Percentiles rank a stretch among this genome's conserved stretches.
Evolutionary conservation across 2,329 filamentous ascomycete genomes (phyloP).

Genomic region (Fonsecaea pedrosoi): DNA sequence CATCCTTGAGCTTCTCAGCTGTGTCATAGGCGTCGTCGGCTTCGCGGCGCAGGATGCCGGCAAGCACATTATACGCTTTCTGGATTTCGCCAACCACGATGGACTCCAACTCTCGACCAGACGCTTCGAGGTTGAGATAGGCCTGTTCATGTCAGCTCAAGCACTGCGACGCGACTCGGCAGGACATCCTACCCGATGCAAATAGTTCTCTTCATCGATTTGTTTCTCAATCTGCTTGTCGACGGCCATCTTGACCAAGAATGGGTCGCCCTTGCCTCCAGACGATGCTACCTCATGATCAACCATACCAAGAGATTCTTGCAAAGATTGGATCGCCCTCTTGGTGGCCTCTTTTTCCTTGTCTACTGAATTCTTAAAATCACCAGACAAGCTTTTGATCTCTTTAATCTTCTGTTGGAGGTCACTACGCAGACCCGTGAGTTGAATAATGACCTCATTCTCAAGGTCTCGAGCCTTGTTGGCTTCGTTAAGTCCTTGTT

Average conservation of each 20-base stretch:
- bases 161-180: slow-evolving; percentile 6
- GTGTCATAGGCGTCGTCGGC: slow-evolving; percentile 79
- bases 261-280: slow-evolving; percentile 89
- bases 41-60: slow-evolving; percentile 88
- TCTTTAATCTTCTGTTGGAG: slow-evolving; percentile 97
- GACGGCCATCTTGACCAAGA: slow-evolving; percentile 81
- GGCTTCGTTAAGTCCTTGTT: slow-evolving; percentile 76
- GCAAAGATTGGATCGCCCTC: slow-evolving; percentile 78
- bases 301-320: slow-evolving; percentile 78
- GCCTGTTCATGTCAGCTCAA: slow-evolving; percentile 62
- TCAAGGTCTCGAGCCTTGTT: slow-evolving; percentile 92
- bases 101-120: slow-evolving; percentile 90
- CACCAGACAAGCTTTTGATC: slow-evolving; percentile 89
- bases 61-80: slow-evolving; percentile 94
- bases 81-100: slow-evolving; percentile 98
- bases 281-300: slow-evolving; percentile 77
- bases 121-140: slow-evolving; percentile 91
- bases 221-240: slow-evolving; percentile 91
- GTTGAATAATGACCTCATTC: slow-evolving; percentile 84
- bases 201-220: slow-evolving; percentile 95
- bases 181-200: slow-evolving; percentile 75
- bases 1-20: slow-evolving; percentile 79
- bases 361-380: slow-evolving; percentile 96
- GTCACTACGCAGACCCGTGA: slow-evolving; percentile 85
- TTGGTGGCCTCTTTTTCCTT: slow-evolving; percentile 89